Base-by-base conservation (phyloP, 345 rosid genomes). In the Pseudoturritis turrita region DNA sequence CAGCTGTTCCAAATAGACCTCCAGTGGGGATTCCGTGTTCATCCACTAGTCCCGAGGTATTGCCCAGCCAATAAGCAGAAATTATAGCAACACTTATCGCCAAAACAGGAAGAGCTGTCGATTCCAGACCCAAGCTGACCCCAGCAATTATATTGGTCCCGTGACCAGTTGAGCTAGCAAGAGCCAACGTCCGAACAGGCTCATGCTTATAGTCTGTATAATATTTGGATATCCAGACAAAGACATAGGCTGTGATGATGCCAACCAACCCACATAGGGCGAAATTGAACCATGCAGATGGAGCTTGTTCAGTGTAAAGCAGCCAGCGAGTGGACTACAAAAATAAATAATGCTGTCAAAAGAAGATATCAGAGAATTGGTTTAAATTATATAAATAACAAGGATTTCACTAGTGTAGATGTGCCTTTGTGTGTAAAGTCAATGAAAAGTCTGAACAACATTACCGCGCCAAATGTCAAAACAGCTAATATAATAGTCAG, bases 101-200 rank as follows among this genome's bases (percentile, higher is more conserved):
- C 75, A 94, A 86, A 77, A 94, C 98, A 55, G 98, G 97, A 80
- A 91, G 92, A 12, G 96, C 99, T 5, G 99, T 95, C 35, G 99
- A 87, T 84, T 95, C 99, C 79, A 95, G 83, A 55, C 99, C 99
- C 89, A 95, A 84, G 84, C 98, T 95, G 61, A 95, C 88, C 69
- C 99, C 99, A 33, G 99, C 99, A 70, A 95, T 95, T 45, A 92
- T 92, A 81, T 95, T 95, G 71, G 98, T 95, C 70, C 99, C 99
- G 78, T 95, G 99, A 62, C 99, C 98, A 0, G 98, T 88, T 61
- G 99, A 83, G 85, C 99, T 95, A 37, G 99, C 81, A 68, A 96
- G 97, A 61, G 99, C 99, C 83, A 96, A 82, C 3, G 85, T 61
- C 19, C 97, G 93, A 18, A 92, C 98, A 50, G 99, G 99, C 78